A percentile compares a stretch with the other conserved stretches of the same genome.
Evolutionary conservation across 352 stramenopile species (phyloP).

Genomic region (Plasmopara halstedii): DNA sequence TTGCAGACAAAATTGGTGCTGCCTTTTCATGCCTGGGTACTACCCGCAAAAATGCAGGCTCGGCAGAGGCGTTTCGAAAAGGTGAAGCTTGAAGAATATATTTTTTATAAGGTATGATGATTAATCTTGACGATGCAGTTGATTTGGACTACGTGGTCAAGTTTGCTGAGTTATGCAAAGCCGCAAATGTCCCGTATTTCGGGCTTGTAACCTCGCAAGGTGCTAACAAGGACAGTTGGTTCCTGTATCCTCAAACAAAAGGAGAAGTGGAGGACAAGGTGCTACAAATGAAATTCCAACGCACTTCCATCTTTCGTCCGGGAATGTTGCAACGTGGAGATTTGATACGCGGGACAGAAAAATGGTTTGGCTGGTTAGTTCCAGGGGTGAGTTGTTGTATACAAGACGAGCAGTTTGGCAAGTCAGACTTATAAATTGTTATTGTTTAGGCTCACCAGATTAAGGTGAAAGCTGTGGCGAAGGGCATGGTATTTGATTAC

Average conservation of each 20-base stretch:
- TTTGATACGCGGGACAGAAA: conserved; percentile 44
- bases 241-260: conserved; percentile 74
- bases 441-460: conserved; percentile 28
- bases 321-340: conserved; percentile 54
- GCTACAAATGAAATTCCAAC: conserved; percentile 41
- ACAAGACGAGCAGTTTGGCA: background rate
- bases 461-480: conserved; percentile 39
- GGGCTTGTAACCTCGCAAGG: conserved; percentile 52
- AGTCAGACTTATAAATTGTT: background rate
- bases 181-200: conserved; percentile 43
- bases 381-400: conserved; percentile 34
- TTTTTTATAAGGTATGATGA: background rate
- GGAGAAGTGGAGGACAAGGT: conserved; percentile 65
- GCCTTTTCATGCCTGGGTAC: conserved; percentile 70
- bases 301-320: conserved; percentile 50
- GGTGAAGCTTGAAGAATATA: conserved; percentile 15
- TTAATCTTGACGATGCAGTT: conserved; percentile 25
- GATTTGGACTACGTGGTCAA: conserved; percentile 61
- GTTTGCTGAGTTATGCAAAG: conserved; percentile 47
- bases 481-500: conserved; percentile 64
- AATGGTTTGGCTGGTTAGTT: conserved; percentile 38
- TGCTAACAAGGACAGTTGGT: conserved; percentile 68
- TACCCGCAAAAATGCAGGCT: conserved; percentile 62
- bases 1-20: conserved; percentile 44
- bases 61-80: conserved; percentile 59